Percentiles rank a stretch among this genome's conserved stretches.
These are phyloP conservation scores for Kazachstania taianensis DNA, from an alignment of 805 yeast species.

Conservation along the genomic window DNA sequence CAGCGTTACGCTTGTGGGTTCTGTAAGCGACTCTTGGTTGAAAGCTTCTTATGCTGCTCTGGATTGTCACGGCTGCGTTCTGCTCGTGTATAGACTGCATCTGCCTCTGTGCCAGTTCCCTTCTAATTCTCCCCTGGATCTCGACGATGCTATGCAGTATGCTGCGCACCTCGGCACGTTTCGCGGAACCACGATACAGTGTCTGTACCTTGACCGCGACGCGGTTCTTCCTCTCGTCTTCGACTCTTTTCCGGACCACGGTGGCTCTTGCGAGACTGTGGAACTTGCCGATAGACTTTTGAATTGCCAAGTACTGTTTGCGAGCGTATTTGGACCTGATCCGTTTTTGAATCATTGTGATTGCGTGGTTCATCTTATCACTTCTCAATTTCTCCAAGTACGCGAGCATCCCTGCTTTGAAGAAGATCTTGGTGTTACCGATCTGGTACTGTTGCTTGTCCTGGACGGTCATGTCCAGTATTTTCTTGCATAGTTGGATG, in stretches of 20 bases:
- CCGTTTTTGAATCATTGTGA: constrained; percentile 77
- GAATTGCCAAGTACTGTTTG: constrained; percentile 44
- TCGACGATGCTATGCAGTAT: constrained; percentile 28
- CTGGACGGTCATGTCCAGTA: constrained; percentile 54
- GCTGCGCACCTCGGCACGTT: constrained; percentile 31
- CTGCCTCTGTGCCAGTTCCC: constrained; percentile 42
- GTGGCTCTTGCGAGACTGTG: constrained; percentile 62
- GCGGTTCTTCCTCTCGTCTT: constrained; percentile 42
- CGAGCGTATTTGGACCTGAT: constrained; percentile 58
- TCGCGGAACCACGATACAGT: constrained; percentile 42
- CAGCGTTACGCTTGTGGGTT: constrained; percentile 42
- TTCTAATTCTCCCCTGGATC: constrained; percentile 46
- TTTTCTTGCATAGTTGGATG: constrained; percentile 54
- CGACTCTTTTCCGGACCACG: constrained; percentile 44
- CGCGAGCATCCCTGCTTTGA: constrained; percentile 95
- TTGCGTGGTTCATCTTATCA: constrained; percentile 66
- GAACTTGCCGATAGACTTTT: constrained; percentile 41
- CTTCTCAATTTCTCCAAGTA: constrained; percentile 77
- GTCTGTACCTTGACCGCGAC: constrained; percentile 73
- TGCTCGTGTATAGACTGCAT: constrained; percentile 41
- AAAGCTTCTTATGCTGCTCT: constrained; percentile 62
- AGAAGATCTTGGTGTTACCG: constrained; percentile 89
- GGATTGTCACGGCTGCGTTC: constrained; percentile 61
- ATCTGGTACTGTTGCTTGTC: constrained; percentile 68
- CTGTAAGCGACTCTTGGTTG: constrained; percentile 46